These are phyloP conservation scores for Vachellia collinsii DNA, from an alignment of 306 rosid genomes.

Conservation along the genomic window DNA sequence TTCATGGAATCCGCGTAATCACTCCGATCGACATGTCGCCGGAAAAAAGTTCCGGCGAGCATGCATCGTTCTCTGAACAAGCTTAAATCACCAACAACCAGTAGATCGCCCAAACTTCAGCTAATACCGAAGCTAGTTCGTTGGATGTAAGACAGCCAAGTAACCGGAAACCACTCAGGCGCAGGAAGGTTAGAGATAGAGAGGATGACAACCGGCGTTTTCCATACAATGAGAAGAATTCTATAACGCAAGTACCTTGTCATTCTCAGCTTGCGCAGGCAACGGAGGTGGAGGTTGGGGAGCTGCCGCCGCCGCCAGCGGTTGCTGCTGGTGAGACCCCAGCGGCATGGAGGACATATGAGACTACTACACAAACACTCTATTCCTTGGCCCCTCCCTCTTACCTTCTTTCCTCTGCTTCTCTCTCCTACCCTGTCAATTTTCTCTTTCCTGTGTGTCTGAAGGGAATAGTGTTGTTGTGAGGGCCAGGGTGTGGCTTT, in stretches of 20 bases:
- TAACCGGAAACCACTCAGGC: constrained; percentile 22
- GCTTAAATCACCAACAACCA: constrained; percentile 28
- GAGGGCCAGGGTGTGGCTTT: constrained; percentile 22
- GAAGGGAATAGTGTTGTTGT: neutral
- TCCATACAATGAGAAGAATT: constrained; percentile 31
- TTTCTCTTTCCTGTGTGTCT: constrained; percentile 19
- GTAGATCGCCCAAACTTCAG: constrained; percentile 56
- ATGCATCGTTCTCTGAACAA: constrained; percentile 23
- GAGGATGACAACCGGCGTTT: constrained; percentile 4
- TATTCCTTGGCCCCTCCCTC: neutral
- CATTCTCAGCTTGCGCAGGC: constrained; percentile 45
- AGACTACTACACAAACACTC: constrained; percentile 4
- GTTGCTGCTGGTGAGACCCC: constrained; percentile 61
- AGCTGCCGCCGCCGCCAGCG: constrained; percentile 40
- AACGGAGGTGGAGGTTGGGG: constrained; percentile 39
- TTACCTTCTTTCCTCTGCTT: neutral
- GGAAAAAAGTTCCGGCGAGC: constrained; percentile 38
- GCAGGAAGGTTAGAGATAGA: neutral
- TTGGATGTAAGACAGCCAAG: constrained; percentile 52
- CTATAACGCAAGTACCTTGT: constrained; percentile 51
- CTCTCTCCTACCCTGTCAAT: constrained; percentile 23
- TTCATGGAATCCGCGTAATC: constrained; percentile 20
- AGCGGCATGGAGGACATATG: constrained; percentile 70
- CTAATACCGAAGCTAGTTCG: constrained; percentile 27
- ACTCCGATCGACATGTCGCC: constrained; percentile 35